Evolutionary conservation across 257 asterid genomes (phyloP), one percentile per base, ranked within the genome.

Genomic region (Solanum arcanum): DNA sequence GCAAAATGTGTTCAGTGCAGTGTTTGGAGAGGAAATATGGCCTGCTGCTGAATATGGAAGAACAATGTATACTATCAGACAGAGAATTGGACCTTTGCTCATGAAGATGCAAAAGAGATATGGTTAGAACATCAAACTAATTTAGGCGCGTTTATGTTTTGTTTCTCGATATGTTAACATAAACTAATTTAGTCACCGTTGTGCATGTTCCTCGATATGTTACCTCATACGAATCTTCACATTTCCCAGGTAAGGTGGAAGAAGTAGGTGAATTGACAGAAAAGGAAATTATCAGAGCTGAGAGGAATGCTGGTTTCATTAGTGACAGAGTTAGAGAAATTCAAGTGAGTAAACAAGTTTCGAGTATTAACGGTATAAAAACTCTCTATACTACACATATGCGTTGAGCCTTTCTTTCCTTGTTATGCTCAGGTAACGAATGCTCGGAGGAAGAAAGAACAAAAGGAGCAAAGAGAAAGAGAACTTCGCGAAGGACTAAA

Each of bases 1-100:
- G 39, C 78, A 83, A 88, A 87, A 74, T 86, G 70, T 74, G 86
- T 92, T 91, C 98, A 96, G 99, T 95, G 99, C 99, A 92, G 98
- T 96, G 86, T 96, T 96, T 88, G 99, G 98, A 89, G 96, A 94
- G 27, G 98, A 96, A 88, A 96, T 95, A 88, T 96, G 99, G 99
- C 99, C 98, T 44, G 98, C 99, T 72, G 99, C 98, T 88, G 99
- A 96, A 90, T 96, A 96, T 86, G 99, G 99, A 69, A 90, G 99
- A 93, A 96, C 99, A 81, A 96, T 96, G 99, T 96, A 96, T 69
- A 94, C 98, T 88, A 96, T 96, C 46, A 92, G 98, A 39, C 98
- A 94, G 84, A 91, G 99, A 90, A 88, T 96, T 74, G 99, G 98
- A 42, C 99, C 99, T 0, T 90, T 96, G 68, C 92, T 94, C 84